phyloP scores from a whole-genome alignment of 1,139 yeast species.

The Kluyveromyces marxianus region DNA sequence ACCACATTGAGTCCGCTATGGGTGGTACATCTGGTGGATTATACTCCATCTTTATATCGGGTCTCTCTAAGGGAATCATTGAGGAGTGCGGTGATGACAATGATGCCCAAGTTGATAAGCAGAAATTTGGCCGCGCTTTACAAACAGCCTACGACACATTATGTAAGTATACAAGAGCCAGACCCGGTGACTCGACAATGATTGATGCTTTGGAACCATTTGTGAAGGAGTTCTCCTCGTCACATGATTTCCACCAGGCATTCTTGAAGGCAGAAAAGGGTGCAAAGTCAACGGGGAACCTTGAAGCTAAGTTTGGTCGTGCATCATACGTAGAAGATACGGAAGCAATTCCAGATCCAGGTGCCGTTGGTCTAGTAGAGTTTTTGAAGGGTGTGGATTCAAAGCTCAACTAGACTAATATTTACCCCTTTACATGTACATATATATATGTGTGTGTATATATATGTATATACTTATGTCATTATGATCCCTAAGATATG shows the following conservation, averaged over 20 bases:
- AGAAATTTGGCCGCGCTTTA: constrained; percentile 38
- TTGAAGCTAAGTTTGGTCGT: constrained; percentile 85
- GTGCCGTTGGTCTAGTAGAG: constrained; percentile 76
- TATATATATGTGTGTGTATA: too few relatives aligned
- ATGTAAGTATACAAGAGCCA: constrained; percentile 78
- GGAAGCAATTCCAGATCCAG: constrained; percentile 82
- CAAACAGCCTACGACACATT: constrained; percentile 52
- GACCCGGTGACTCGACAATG: constrained; percentile 84
- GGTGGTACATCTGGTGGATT: constrained; percentile 97
- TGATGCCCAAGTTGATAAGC: constrained; percentile 29
- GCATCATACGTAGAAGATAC: constrained; percentile 75
- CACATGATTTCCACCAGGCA: constrained; percentile 51
- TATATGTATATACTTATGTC: too few relatives aligned
- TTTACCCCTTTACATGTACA: too few relatives aligned
- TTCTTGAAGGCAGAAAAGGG: constrained; percentile 64
- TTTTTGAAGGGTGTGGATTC: constrained; percentile 46
- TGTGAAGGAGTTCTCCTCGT: constrained; percentile 48
- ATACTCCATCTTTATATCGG: constrained; percentile 73
- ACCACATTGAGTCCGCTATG: constrained; percentile 79
- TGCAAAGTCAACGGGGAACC: constrained; percentile 62
- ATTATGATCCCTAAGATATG: too few relatives aligned
- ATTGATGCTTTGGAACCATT: constrained; percentile 87
- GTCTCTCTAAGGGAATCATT: constrained; percentile 48
- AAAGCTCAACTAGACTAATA: neutral
- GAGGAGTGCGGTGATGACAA: constrained; percentile 23